Base-by-base conservation (phyloP, 768 basidiomycete genomes). In the Rhodotorula graminis region DNA sequence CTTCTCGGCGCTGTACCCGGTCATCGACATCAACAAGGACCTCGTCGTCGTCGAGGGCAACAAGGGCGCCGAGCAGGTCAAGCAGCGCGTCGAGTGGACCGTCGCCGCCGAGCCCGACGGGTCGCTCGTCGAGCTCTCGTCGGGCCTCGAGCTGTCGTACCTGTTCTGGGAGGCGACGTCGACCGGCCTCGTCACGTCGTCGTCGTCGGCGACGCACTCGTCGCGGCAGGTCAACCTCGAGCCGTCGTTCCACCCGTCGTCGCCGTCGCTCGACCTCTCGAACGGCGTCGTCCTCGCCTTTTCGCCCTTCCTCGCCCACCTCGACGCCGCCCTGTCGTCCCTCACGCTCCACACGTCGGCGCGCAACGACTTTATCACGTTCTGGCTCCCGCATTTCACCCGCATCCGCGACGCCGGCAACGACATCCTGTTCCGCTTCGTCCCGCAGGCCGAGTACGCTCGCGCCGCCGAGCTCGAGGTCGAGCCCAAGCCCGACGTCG, bases 291-390 rank as follows among this genome's bases (percentile, higher is more conserved):
- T 83, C 10, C 67, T 85, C 64, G 65, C 77, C 16, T 71, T 80
- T 21, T 25, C 64, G 37, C 59, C 80, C 23, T 70, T 83, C 14
- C 79, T 83, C 7, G 69, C 69, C 2, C 84, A 85, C 72, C 80
- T 85, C 52, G 82, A 85, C 69, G 75, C 70, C 23, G 77, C 77
- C 11, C 76, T 83, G 23, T 46, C 29, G 15, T 73, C 77, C 15
- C 80, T 85, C 2, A 79, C 82, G 0, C 82, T 85, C 14, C 81
- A 85, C 67, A 82, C 79, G 1, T 82, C 84, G 65, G 84, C 84
- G 2, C 80, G 83, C 58, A 83, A 82, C 37, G 83, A 83, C 12
- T 85, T 85, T 77, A 83, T 85, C 72, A 84, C 84, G 82, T 85
- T 82, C 73, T 85, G 85, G 85, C 81, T 85, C 25, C 84, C 84